These are phyloP conservation scores for Plenodomus lindquistii DNA, from an alignment of 2,329 filamentous ascomycete genomes.

Conservation along the genomic window DNA sequence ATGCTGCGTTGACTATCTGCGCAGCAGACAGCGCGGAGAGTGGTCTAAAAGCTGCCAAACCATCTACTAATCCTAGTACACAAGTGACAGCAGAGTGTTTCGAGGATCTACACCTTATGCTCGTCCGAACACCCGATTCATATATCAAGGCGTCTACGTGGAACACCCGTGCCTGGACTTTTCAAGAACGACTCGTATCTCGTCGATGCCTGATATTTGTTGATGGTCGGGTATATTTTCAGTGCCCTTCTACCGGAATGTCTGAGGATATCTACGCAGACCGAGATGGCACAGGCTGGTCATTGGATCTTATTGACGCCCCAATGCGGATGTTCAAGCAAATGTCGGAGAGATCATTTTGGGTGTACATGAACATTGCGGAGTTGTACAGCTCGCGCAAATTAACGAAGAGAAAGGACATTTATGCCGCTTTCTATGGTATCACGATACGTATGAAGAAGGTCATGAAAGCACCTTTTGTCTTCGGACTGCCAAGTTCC, in stretches of 20 bases:
- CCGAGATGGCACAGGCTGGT: neutral
- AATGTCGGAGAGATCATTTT: neutral
- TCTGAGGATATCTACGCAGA: neutral
- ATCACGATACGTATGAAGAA: neutral
- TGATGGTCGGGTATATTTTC: neutral
- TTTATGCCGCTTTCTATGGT: neutral
- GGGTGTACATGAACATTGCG: neutral
- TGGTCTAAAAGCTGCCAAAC: neutral
- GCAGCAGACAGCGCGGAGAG: neutral
- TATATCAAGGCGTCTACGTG: neutral
- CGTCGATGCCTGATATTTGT: conserved; percentile 10
- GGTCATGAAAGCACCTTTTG: neutral
- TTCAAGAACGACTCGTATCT: conserved; percentile 14
- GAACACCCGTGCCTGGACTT: conserved; percentile 18
- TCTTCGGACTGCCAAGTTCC: neutral
- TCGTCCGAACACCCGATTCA: neutral
- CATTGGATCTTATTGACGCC: neutral
- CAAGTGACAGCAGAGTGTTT: neutral
- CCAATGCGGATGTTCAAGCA: neutral
- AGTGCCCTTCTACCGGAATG: neutral
- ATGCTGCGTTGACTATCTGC: neutral
- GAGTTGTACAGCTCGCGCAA: neutral
- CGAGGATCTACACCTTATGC: neutral
- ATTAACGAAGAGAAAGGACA: neutral
- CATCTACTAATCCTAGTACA: too few species aligned